A percentile compares a stretch with the other conserved stretches of the same genome.
phyloP scores from a whole-genome alignment of 2,329 filamentous ascomycete species.

The Diaporthe citriasiana region DNA sequence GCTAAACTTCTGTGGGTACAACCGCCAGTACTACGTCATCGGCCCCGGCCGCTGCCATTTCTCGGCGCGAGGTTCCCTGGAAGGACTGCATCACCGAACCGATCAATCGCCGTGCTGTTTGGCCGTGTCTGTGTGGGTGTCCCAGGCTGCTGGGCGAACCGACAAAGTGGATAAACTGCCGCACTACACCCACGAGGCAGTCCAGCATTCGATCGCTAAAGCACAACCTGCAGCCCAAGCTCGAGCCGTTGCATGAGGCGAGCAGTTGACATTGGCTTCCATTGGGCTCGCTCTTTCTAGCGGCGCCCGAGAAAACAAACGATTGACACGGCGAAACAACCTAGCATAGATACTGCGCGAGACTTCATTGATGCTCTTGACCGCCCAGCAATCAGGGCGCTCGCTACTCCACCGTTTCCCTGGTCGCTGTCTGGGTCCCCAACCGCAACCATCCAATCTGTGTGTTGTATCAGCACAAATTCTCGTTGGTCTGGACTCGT shows the following conservation, averaged over 20 bases:
- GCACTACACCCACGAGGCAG: slow-evolving; percentile 21
- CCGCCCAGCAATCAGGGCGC: slow-evolving; percentile 24
- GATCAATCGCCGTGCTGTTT: not conserved
- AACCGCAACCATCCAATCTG: slow-evolving; percentile 8
- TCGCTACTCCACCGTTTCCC: slow-evolving; percentile 20
- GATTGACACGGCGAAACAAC: slow-evolving; percentile 30
- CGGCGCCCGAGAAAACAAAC: slow-evolving; percentile 29
- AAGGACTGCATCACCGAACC: slow-evolving; percentile 12
- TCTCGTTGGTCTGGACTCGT: slow-evolving; percentile 32
- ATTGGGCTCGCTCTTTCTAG: slow-evolving; percentile 30
- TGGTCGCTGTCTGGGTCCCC: slow-evolving; percentile 9
- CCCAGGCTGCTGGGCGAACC: slow-evolving; percentile 20
- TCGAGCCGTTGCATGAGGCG: slow-evolving; percentile 17
- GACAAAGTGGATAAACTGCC: slow-evolving; percentile 4
- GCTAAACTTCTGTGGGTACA: slow-evolving; percentile 18
- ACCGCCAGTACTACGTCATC: slow-evolving; percentile 15
- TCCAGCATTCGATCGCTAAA: slow-evolving; percentile 20
- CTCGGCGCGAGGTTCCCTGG: slow-evolving; percentile 28
- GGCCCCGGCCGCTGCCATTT: slow-evolving; percentile 29
- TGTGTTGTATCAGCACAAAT: slow-evolving; percentile 33
- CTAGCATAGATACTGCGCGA: slow-evolving; percentile 10
- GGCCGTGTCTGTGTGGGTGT: slow-evolving; percentile 22
- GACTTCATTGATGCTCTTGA: slow-evolving; percentile 21
- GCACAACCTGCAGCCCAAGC: slow-evolving; percentile 31
- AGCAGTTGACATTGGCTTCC: slow-evolving; percentile 1